Evolutionary conservation across 2,329 filamentous ascomycete species (phyloP), one percentile per base, ranked within the genome.

Genomic region (Ambrosiella beaveri): DNA sequence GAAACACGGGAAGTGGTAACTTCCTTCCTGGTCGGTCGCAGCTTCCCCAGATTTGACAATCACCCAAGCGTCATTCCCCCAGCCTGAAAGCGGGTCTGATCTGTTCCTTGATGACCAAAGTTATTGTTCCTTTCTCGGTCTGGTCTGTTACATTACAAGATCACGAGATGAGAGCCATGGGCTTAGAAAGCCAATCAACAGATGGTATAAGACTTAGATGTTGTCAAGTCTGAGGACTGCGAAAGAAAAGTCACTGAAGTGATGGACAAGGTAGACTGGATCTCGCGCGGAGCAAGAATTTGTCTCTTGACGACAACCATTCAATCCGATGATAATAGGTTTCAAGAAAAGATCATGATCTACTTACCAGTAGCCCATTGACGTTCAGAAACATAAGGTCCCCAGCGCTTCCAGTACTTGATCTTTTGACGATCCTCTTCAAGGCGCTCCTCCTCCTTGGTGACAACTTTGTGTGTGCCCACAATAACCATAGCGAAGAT

Each of bases 361-460:
- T 6, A 57, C 79, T 68, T 73, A 86, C 87, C 89, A 64, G 89
- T 95, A 59, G 90, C 89, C 91, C 91, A 96, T 74, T 96, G 90
- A 67, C 90, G 78, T 74, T 97, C 91, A 58, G 90, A 82, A 65
- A 95, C 84, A 67, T 96, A 97, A 27, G 90, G 85, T 58, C 91
- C 91, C 89, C 90, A 96, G 81, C 85, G 88, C 80, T 97, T 97
- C 91, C 91, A 97, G 75, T 97, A 97, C 70, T 88, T 91, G 63
- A 73, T 79, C 63, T 84, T 84, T 63, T 91, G 81, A 61, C 83
- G 81, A 71, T 97, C 91, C 67, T 95, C 82, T 67, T 85, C 85
- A 64, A 97, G 78, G 54, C 93, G 85, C 70, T 85, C 86, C 76
- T 97, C 91, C 73, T 97, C 91, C 70, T 86, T 84, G 61, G 86